Evolutionary conservation across 2,329 filamentous ascomycete species (phyloP), one percentile per base, ranked within the genome.

Genomic region (Thielaviopsis euricoi): DNA sequence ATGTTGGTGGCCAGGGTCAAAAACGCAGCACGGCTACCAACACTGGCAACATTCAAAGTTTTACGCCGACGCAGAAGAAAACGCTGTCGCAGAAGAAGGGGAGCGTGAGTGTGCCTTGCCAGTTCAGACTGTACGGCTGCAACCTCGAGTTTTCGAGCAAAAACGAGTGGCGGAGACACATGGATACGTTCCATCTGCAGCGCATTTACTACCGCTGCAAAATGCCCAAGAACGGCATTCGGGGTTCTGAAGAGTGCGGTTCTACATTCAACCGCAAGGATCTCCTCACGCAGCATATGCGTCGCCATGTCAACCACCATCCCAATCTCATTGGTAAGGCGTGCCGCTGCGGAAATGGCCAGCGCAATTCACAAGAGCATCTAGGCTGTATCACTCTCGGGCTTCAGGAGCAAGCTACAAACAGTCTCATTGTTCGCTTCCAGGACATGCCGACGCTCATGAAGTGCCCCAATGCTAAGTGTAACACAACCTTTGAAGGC

Each of bases 131-230:
- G 58, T 93, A 89, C 58, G 86, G 85, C 37, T 97, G 91, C 71
- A 63, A 62, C 0, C 80, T 82, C 2, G 82, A 77, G 0, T 95
- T 95, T 66, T 77, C 79, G 2, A 83, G 78, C 63, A 95, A 95
- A 72, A 95, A 95, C 67, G 90, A 96, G 68, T 96, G 91, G 91
- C 96, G 96, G 69, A 82, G 91, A 0, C 91, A 97, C 67, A 81
- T 91, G 64, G 73, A 76, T 33, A 86, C 85, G 0, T 86, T 95
- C 66, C 91, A 97, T 66, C 74, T 95, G 22, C 79, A 83, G 57
- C 74, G 87, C 2, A 73, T 78, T 51, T 86, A 83, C 70, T 96
- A 84, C 80, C 75, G 85, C 59, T 97, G 90, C 71, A 78, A 83
- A 62, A 73, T 85, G 33, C 85, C 80, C 61, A 66, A 69, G 7